Base-by-base conservation (phyloP, 805 yeast genomes). In the Kluyveromyces wickerhamii region DNA sequence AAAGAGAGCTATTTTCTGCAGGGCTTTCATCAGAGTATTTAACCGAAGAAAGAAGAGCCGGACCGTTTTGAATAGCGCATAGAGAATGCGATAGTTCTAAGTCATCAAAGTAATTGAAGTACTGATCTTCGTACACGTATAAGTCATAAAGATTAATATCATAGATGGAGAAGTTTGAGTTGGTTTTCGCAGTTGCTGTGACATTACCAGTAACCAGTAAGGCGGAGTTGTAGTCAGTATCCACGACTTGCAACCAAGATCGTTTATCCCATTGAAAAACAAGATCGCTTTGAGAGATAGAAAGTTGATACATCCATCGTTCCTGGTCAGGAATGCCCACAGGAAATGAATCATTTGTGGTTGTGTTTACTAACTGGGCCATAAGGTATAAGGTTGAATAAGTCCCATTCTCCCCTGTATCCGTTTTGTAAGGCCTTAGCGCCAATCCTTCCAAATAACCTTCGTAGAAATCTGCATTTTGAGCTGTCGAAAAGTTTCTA, bases 231-330 rank as follows among this genome's bases (percentile, higher is more conserved):
- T 72, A 71, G 57, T 84, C 95, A 0, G 87, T 61, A 51, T 85
- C 95, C 2, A 82, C 71, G 12, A 80, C 59, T 22, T 56, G 47
- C 0, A 75, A 68, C 71, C 75, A 70, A 8, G 73, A 51, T 12
- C 72, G 60, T 28, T 65, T 62, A 52, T 79, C 86, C 82, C 84
- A 80, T 49, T 79, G 84, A 46, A 72, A 80, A 1, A 74, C 74
- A 43, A 79, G 59, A 50, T 77, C 77, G 32, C 65, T 65, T 47
- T 70, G 77, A 2, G 85, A 76, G 2, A 74, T 71, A 3, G 85
- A 88, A 21, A 86, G 54, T 49, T 77, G 73, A 48, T 78, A 82
- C 6, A 63, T 43, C 88, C 88, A 80, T 3, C 32, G 19, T n/a
- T 25, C 35, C 2, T 28, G 27, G 2, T 33, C 20, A 18, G 23